Evolutionary conservation across 495 filamentous ascomycete species (phyloP).

Genomic region (Darksidea phi): DNA sequence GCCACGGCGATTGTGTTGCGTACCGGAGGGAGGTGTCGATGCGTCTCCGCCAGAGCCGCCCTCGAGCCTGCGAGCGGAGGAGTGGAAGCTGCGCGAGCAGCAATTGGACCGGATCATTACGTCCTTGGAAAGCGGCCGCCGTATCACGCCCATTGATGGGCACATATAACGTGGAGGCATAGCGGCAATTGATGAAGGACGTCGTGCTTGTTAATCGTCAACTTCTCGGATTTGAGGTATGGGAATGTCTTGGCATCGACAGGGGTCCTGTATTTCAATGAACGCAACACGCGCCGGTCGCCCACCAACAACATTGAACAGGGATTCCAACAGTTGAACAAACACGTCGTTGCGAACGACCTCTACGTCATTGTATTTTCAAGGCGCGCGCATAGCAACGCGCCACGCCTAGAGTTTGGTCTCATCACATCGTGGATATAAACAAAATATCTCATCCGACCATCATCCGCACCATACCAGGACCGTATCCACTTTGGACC

Average conservation of each 20-base stretch:
- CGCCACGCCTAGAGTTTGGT: no score
- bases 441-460: no score
- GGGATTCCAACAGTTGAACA: no score
- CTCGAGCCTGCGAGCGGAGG: conserved; percentile 10
- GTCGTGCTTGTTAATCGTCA: background rate
- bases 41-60: background rate
- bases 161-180: conserved; percentile 24
- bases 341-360: no score
- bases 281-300: no score
- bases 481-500: no score
- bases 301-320: no score
- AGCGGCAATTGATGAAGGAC: conserved; percentile 1
- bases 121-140: conserved; percentile 7
- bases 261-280: background rate
- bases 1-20: background rate
- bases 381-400: no score
- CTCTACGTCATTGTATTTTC: no score
- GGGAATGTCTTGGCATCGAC: conserved; percentile 8
- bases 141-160: conserved; percentile 28
- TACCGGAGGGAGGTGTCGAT: background rate
- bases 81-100: conserved; percentile 7
- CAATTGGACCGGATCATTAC: conserved; percentile 3
- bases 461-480: no score
- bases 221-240: background rate
- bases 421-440: no score